These are phyloP conservation scores for Colletotrichum ledebouriae DNA, from an alignment of 2,329 filamentous ascomycete genomes.

Conservation along the genomic window DNA sequence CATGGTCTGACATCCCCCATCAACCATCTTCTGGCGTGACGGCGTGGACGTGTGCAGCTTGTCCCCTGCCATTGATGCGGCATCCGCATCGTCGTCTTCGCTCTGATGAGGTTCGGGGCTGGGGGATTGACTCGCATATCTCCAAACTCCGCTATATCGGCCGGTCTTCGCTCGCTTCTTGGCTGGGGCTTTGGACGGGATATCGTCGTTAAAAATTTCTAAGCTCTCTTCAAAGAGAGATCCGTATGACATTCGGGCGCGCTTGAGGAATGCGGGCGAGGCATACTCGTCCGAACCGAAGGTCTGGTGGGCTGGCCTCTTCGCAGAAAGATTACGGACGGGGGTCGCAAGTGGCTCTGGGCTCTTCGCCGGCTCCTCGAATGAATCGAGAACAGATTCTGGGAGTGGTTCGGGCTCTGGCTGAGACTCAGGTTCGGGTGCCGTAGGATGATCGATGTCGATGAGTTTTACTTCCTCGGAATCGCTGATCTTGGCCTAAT, in stretches of 20 bases:
- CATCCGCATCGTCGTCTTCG: constrained; percentile 46
- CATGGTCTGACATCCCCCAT: constrained; percentile 50
- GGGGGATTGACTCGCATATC: constrained; percentile 77
- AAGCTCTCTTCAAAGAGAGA: constrained; percentile 73
- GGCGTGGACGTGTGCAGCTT: constrained; percentile 32
- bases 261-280: constrained; percentile 85
- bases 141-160: constrained; percentile 78
- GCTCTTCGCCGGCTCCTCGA: constrained; percentile 43
- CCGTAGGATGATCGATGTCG: constrained; percentile 63
- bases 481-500: constrained; percentile 60
- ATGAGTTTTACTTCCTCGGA: constrained; percentile 63
- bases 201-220: constrained; percentile 80
- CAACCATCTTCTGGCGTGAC: constrained; percentile 46
- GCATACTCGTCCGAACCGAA: constrained; percentile 69
- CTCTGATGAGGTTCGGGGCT: constrained; percentile 71
- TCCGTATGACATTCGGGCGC: constrained; percentile 77
- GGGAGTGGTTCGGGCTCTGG: constrained; percentile 41
- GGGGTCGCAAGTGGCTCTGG: constrained; percentile 36
- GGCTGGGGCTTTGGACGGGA: constrained; percentile 68
- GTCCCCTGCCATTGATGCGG: constrained; percentile 29
- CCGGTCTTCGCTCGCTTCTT: constrained; percentile 80
- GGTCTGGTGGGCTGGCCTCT: constrained; percentile 52
- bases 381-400: constrained; percentile 41
- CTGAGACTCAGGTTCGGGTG: constrained; percentile 40
- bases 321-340: constrained; percentile 41